phyloP scores from a whole-genome alignment of 2,329 filamentous ascomycete species.

The Lasiodiplodia citricola region DNA sequence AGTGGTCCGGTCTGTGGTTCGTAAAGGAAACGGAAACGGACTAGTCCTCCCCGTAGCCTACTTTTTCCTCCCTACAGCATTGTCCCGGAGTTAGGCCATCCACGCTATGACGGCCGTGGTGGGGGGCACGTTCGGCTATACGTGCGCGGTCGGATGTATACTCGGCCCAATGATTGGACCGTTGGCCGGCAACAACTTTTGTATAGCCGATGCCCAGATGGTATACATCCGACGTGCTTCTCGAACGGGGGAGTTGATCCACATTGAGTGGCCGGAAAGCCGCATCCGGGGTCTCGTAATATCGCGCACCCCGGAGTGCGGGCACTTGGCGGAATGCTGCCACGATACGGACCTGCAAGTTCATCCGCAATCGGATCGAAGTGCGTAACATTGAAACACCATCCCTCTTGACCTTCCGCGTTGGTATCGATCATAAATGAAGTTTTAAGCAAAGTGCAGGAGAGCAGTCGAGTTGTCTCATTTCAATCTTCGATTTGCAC shows the following conservation, averaged over 20 bases:
- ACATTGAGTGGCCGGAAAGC: neutral
- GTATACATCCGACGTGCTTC: neutral
- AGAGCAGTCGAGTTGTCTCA: no score
- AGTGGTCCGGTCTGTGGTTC: neutral
- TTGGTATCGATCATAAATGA: neutral
- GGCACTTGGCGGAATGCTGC: neutral
- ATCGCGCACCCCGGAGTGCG: neutral
- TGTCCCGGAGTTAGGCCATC: neutral
- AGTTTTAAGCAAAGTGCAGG: no score
- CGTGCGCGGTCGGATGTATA: constrained; percentile 4
- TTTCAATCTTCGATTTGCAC: neutral
- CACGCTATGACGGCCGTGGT: neutral
- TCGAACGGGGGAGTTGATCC: neutral
- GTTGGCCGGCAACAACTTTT: neutral
- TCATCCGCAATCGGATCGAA: neutral
- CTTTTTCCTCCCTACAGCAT: neutral
- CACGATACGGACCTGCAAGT: neutral
- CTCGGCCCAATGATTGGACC: neutral
- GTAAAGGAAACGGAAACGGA: no score
- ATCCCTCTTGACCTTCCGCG: neutral
- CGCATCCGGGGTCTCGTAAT: neutral
- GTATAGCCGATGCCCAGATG: neutral
- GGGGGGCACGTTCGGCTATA: constrained; percentile 3
- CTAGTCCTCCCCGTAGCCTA: neutral
- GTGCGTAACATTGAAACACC: neutral